Conservation (phyloP, 179 eudicot species). For the Vitellaria paradoxa region DNA sequence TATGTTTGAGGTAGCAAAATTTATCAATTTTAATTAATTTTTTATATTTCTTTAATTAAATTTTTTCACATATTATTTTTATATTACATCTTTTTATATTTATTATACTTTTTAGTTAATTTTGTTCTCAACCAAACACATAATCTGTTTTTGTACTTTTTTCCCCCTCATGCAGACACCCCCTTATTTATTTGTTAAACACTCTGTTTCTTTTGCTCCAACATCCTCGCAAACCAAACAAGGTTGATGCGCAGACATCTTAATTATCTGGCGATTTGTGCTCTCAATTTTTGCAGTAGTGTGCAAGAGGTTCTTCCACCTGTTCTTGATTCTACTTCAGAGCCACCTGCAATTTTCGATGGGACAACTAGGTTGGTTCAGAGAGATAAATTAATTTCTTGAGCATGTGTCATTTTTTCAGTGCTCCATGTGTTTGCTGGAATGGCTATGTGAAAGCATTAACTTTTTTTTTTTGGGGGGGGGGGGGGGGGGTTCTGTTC, state of each 20-base stretch:
- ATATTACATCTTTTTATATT: too few species aligned
- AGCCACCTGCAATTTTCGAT: conserved; percentile 72
- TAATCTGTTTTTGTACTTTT: too few species aligned
- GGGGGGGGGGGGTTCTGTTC: too few species aligned
- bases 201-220: background rate
- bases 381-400: background rate
- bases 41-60: too few species aligned
- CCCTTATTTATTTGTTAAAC: background rate
- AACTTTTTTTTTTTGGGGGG: background rate
- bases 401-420: background rate
- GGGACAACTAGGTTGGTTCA: conserved; percentile 59
- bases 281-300: conserved; percentile 15
- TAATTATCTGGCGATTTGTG: background rate
- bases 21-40: too few species aligned
- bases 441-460: background rate
- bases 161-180: too few species aligned
- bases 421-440: conserved; percentile 5
- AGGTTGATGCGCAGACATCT: background rate
- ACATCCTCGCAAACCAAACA: background rate
- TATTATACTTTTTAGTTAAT: too few species aligned
- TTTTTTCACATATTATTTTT: too few species aligned
- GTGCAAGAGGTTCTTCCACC: conserved; percentile 59
- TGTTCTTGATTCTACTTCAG: conserved; percentile 64
- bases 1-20: too few species aligned
- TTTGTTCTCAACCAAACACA: too few species aligned